Base-by-base conservation (phyloP, 2,329 filamentous ascomycete genomes). In the Teratosphaeria nubilosa region DNA sequence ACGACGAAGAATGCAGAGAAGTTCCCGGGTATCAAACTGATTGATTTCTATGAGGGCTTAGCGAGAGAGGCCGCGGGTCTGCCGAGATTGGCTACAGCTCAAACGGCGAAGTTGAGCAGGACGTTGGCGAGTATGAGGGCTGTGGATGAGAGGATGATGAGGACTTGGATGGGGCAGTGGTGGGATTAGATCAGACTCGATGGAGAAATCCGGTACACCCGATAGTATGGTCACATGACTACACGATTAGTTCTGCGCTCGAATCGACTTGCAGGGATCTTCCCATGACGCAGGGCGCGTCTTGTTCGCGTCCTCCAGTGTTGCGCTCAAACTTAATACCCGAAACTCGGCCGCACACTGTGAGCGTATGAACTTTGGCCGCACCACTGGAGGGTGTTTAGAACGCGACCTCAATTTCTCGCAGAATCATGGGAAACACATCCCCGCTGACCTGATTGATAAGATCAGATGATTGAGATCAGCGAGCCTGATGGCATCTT, bases 1-100 rank as follows among this genome's bases (percentile, higher is more conserved):
- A 69, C 63, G 1, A 24, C 58, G 10, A 63, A 65, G 31, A 60
- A 68, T 25, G 58, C 63, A 7, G 60, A 64, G 34, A 61, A 57
- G 50, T 63, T 67, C 22, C 66, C 69, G 0, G 67, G 62, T 2
- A 50, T 69, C 51, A 69, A 70, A 58, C 55, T 70, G 10, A 31
- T 69, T 9, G 68, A 69, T 51, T 70, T 70, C 56, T 69, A 68
- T 55, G 62, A 69, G 50, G 63, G 62, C 14, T 51, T 66, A 37
- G 20, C 61, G 32, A 48, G 31, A 2, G 60, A 59, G 22, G 59
- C 59, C 22, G 58, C 59, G 10, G 64, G 63, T 9, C 31, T 65
- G 27, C 63, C 63, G 20, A 59, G 59, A 14, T 55, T 69, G 57
- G 59, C 57, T 3, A 69, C 65, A 1, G 34, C 34, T 2, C 34